phyloP scores from a whole-genome alignment of 768 basidiomycete species.

The Daedalea quercina region DNA sequence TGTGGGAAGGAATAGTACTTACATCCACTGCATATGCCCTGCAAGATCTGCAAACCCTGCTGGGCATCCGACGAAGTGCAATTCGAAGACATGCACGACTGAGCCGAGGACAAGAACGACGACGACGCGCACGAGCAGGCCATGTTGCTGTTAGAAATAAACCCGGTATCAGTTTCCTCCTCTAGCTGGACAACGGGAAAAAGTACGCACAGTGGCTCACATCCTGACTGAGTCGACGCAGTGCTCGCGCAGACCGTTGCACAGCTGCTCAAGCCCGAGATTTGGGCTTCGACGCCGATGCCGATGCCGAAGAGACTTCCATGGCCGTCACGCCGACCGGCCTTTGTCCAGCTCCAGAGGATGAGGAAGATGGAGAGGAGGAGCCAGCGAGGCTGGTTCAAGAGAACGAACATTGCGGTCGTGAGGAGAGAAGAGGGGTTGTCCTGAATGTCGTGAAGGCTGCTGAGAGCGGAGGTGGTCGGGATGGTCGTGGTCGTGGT shows the following conservation, averaged over 20 bases:
- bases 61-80: constrained; percentile 8
- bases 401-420: not conserved
- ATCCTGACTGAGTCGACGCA: constrained; percentile 6
- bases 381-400: constrained; percentile 11
- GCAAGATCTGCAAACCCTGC: constrained; percentile 6
- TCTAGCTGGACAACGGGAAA: not conserved
- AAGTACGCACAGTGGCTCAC: constrained; percentile 8
- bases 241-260: constrained; percentile 4
- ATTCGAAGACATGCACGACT: constrained; percentile 11
- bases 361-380: constrained; percentile 11
- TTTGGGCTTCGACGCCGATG: constrained; percentile 11
- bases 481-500: not conserved
- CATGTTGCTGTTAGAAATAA: constrained; percentile 9
- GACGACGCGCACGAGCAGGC: constrained; percentile 10
- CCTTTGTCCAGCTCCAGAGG: constrained; percentile 11
- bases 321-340: constrained; percentile 4
- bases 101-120: constrained; percentile 10
- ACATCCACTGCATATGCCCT: constrained; percentile 3
- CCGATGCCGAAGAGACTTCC: constrained; percentile 6
- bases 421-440: not conserved
- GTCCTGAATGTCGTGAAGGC: not conserved
- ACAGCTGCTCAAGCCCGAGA: constrained; percentile 3
- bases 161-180: no score
- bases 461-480: not conserved
- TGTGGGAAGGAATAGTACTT: not conserved